Percentiles rank a stretch among this genome's conserved stretches.
Conservation (phyloP, 352 stramenopile genomes). For the Pythium plurisporium region DNA sequence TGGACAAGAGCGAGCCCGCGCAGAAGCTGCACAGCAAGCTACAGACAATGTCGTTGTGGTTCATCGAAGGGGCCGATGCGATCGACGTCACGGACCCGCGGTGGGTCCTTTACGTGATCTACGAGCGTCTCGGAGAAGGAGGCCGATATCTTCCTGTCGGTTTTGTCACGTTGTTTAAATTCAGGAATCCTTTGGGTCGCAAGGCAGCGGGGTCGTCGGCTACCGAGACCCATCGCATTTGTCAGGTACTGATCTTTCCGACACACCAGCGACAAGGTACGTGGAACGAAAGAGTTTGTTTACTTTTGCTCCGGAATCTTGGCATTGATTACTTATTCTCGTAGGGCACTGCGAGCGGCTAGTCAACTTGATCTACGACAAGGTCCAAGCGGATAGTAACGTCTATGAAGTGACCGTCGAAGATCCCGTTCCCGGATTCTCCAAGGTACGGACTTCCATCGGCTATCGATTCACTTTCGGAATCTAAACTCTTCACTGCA, state of each 20-base stretch:
- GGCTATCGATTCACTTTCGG: too few relatives aligned
- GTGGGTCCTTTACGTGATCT: slow-evolving; percentile 78
- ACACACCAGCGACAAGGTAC: slow-evolving; percentile 73
- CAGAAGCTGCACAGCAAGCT: slow-evolving; percentile 60
- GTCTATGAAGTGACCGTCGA: slow-evolving; percentile 86
- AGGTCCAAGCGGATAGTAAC: slow-evolving; percentile 40
- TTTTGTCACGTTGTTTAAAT: slow-evolving; percentile 82
- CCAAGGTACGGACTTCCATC: too few relatives aligned
- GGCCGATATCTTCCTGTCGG: slow-evolving; percentile 42
- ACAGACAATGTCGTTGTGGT: slow-evolving; percentile 75
- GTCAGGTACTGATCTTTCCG: slow-evolving; percentile 76
- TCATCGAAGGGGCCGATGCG: slow-evolving; percentile 82
- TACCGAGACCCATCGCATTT: slow-evolving; percentile 79
- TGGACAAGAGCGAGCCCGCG: slow-evolving; percentile 49
- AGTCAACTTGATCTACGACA: slow-evolving; percentile 57
- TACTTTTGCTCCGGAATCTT: background rate
- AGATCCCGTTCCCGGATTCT: slow-evolving; percentile 76
- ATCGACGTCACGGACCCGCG: slow-evolving; percentile 70
- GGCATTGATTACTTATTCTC: background rate
- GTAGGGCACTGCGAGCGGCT: slow-evolving; percentile 71
- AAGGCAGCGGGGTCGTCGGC: slow-evolving; percentile 30
- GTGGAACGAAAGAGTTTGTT: background rate
- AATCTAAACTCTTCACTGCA: too few relatives aligned
- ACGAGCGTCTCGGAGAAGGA: slow-evolving; percentile 34
- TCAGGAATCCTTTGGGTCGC: slow-evolving; percentile 66